These are phyloP conservation scores for Tylopilus intermedius DNA, from an alignment of 768 basidiomycete genomes.

Conservation along the genomic window DNA sequence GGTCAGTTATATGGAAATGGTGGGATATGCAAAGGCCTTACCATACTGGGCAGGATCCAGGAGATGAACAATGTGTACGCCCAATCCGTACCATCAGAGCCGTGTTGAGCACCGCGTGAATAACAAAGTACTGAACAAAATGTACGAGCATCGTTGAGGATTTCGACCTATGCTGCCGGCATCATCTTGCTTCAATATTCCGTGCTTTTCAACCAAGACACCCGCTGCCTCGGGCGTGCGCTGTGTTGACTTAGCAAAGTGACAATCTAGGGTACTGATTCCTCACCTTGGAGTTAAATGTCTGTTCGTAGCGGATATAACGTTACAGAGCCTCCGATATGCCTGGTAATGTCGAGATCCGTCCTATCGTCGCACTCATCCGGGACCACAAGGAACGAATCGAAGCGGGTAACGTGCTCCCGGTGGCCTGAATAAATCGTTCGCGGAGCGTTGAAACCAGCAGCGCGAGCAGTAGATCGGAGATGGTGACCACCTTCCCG, in stretches of 20 bases:
- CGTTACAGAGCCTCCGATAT: slow-evolving; percentile 96
- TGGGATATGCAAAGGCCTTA: too few relatives aligned
- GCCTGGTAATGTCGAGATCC: slow-evolving; percentile 89
- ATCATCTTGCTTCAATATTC: slow-evolving; percentile 88
- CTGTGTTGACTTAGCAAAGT: slow-evolving; percentile 37
- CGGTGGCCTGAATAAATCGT: slow-evolving; percentile 74
- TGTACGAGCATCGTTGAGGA: too few relatives aligned
- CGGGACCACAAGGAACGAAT: slow-evolving; percentile 92
- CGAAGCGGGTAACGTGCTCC: slow-evolving; percentile 74
- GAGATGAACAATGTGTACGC: too few relatives aligned
- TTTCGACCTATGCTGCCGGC: slow-evolving; percentile 84
- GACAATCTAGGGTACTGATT: neutral
- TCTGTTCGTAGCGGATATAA: slow-evolving; percentile 95
- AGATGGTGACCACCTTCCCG: slow-evolving; percentile 69
- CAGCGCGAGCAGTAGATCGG: slow-evolving; percentile 78
- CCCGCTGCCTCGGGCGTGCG: slow-evolving; percentile 90
- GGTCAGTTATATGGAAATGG: too few relatives aligned
- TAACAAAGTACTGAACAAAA: too few relatives aligned
- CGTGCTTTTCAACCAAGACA: slow-evolving; percentile 91
- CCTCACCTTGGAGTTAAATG: slow-evolving; percentile 91
- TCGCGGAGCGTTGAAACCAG: slow-evolving; percentile 88
- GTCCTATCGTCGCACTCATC: slow-evolving; percentile 94
- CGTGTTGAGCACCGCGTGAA: too few relatives aligned
- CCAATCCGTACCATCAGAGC: too few relatives aligned
- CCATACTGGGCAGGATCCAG: too few relatives aligned